Evolutionary conservation across 495 filamentous ascomycete species (phyloP), one percentile per base, ranked within the genome.

Genomic region (Glarea lozoyensis): DNA sequence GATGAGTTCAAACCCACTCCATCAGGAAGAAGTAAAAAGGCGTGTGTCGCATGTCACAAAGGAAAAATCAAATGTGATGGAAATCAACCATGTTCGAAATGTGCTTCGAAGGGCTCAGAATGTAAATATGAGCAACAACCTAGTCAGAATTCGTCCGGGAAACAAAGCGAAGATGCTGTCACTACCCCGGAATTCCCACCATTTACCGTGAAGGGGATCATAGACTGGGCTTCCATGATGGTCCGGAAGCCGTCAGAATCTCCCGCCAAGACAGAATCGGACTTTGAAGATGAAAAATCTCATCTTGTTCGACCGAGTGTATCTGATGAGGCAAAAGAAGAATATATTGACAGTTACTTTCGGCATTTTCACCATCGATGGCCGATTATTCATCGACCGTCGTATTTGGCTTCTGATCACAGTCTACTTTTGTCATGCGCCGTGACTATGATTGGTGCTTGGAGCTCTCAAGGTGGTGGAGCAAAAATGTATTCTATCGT

Each of bases 11-110:
- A 43, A 22, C 31, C 47, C 0, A 33, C 12, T 20, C 52, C 48
- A 12, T 51, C 52, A 0, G 38, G 42, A 6, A 31, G 49, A 34
- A 56, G 42, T 17, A 52, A 52, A 37, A 48, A 32, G 11, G 56
- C 59, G 12, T 62, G 59, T 30, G 38, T 54, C 19, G 37, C 48
- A 10, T 62, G 59, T 37, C 59, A 49, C 24, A 40, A 46, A 4
- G 50, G 48, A 25, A 59, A 59, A 40, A 56, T 50, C 2, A 55
- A 55, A 21, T 62, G 59, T 43, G 50, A 56, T 38, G 57, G 57
- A 19, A 43, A 44, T 16, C 24, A 49, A 15, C 45, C 41, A 30
- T 62, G 59, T 42, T 43, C 48, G 9, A 49, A 37, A 11, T 62
- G 59, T 23, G 19, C 31, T 9, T 55, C 51, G 33, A 45, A 48